Base-by-base conservation (phyloP, 2,329 filamentous ascomycete genomes). In the Neocatenulostroma microsporum region DNA sequence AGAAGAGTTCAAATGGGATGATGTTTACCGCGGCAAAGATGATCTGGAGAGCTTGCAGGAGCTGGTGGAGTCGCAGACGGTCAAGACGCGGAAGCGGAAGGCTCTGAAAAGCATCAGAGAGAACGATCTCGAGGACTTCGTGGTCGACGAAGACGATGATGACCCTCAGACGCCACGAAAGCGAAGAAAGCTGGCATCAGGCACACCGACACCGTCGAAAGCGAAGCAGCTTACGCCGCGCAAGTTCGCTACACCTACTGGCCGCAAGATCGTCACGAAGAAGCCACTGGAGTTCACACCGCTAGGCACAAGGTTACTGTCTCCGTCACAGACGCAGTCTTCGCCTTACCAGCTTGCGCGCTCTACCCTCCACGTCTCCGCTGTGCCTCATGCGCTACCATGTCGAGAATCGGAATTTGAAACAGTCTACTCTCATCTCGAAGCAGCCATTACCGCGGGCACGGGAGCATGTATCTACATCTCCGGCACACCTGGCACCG, bases 381-480 rank as follows among this genome's bases (percentile, higher is more conserved):
- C 91, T 0, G 88, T 98, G 3, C 91, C 91, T 1, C 73, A 81
- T 10, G 85, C 84, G 29, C 73, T 98, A 5, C 91, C 91, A 8
- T 96, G 91, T 56, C 81, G 91, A 43, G 89, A 95, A 56, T 78
- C 78, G 21, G 93, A 98, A 57, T 98, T 98, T 60, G 77, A 80
- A 8, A 78, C 84, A 2, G 91, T 98, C 5, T 95, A 96, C 56
- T 84, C 84, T 4, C 86, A 96, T 59, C 78, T 98, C 21, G 88
- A 94, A 56, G 83, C 86, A 6, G 91, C 93, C 35, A 98, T 98
- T 55, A 82, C 82, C 11, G 89, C 94, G 48, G 91, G 89, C 13
- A 84, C 83, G 2, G 93, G 93, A 11, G 84, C 89, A 20, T 98
- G 93, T 60, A 96, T 98, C 56, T 98, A 98, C 63, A 98, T 98